These are phyloP conservation scores for Cinnamomum chago DNA, from an alignment of 164 flowering plant genomes.

Conservation along the genomic window DNA sequence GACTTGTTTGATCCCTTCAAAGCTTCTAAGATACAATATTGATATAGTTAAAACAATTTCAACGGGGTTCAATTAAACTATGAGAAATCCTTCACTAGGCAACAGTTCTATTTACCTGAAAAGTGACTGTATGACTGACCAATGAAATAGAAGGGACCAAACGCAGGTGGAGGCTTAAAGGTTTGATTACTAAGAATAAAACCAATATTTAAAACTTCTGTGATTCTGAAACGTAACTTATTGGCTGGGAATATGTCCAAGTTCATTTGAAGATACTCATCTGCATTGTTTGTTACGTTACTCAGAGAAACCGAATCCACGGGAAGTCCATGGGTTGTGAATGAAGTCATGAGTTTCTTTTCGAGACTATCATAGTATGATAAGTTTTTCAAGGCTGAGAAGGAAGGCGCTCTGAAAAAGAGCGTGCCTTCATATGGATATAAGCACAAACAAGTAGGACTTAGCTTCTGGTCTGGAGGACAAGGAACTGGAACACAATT, in stretches of 20 bases:
- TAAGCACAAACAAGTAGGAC: slow-evolving; percentile 76
- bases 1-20: slow-evolving; percentile 20
- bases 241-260: slow-evolving; percentile 61
- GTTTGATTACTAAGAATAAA: slow-evolving; percentile 53
- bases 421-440: slow-evolving; percentile 73
- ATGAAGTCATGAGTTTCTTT: slow-evolving; percentile 52
- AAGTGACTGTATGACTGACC: slow-evolving; percentile 37
- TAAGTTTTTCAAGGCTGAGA: slow-evolving; percentile 58
- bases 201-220: slow-evolving; percentile 60
- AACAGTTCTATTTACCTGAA: slow-evolving; percentile 39
- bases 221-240: slow-evolving; percentile 55
- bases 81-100: slow-evolving; percentile 35
- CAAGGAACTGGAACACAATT: slow-evolving; percentile 53
- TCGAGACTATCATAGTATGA: slow-evolving; percentile 55
- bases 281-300: slow-evolving; percentile 52
- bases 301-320: slow-evolving; percentile 75
- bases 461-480: slow-evolving; percentile 43
- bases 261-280: slow-evolving; percentile 64
- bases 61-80: background rate
- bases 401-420: slow-evolving; percentile 70
- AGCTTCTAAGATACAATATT: background rate
- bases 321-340: slow-evolving; percentile 42
- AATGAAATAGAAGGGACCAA: slow-evolving; percentile 64
- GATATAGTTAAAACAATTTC: background rate
- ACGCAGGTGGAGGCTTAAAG: slow-evolving; percentile 49